phyloP scores from a whole-genome alignment of 768 basidiomycete genomes.

The Amanita rimosa region DNA sequence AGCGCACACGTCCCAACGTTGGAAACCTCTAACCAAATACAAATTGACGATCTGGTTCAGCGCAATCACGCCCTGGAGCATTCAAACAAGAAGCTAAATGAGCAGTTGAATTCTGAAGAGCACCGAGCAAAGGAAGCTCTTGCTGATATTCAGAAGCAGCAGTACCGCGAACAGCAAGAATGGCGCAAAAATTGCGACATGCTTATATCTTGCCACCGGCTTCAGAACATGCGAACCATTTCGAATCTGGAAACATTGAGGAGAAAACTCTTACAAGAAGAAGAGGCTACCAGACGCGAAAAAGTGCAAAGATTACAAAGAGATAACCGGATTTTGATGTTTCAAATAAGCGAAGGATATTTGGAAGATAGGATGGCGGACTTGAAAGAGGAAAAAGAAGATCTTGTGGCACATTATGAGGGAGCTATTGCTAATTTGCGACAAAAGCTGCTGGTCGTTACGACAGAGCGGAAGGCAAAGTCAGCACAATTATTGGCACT shows the following conservation, averaged over 20 bases:
- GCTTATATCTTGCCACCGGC: constrained; percentile 50
- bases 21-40: constrained; percentile 48
- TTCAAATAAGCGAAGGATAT: constrained; percentile 51
- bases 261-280: constrained; percentile 37
- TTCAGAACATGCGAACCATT: constrained; percentile 48
- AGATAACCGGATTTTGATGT: constrained; percentile 58
- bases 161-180: constrained; percentile 39
- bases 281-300: constrained; percentile 43
- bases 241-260: constrained; percentile 46
- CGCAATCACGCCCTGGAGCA: constrained; percentile 56
- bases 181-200: constrained; percentile 58
- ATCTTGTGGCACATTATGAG: constrained; percentile 13
- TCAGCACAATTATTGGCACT: constrained; percentile 25
- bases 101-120: constrained; percentile 33
- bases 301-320: constrained; percentile 48
- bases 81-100: constrained; percentile 40
- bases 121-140: constrained; percentile 30
- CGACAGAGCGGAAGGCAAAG: constrained; percentile 26
- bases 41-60: constrained; percentile 67
- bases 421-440: constrained; percentile 17
- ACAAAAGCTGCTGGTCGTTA: constrained; percentile 20
- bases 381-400: constrained; percentile 36
- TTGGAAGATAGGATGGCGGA: constrained; percentile 41
- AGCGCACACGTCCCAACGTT: constrained; percentile 28
- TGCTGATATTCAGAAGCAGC: constrained; percentile 32